phyloP scores from a whole-genome alignment of 1,139 yeast genomes.

The Pichia sp. region DNA sequence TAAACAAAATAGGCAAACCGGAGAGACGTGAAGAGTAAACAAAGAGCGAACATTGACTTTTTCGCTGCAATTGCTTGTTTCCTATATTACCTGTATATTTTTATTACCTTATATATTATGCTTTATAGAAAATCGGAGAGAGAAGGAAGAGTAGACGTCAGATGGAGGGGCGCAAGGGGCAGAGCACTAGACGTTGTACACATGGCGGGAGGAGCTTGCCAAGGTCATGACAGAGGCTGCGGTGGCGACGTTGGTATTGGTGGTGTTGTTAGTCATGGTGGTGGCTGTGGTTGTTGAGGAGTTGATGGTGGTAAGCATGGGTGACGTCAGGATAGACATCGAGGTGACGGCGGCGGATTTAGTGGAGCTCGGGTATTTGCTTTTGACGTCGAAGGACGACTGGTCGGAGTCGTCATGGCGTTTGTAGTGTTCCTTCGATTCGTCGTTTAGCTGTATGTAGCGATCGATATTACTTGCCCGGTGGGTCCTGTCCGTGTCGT shows the following conservation, averaged over 20 bases:
- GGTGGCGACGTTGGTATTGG: constrained; percentile 29
- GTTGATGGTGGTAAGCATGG: constrained; percentile 11
- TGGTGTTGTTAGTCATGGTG: not conserved
- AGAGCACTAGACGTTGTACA: not conserved
- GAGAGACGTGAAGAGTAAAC: not conserved
- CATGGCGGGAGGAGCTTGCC: constrained; percentile 49
- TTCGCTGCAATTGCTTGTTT: not conserved
- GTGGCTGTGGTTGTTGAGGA: constrained; percentile 21
- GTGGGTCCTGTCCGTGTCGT: constrained; percentile 13
- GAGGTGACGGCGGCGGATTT: constrained; percentile 45
- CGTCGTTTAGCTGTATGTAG: not conserved
- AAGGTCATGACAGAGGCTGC: constrained; percentile 52
- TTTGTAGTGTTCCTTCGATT: not conserved
- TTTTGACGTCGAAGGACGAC: constrained; percentile 4
- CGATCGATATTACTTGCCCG: constrained; percentile 24
- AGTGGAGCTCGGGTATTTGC: constrained; percentile 19
- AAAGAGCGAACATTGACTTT: not conserved
- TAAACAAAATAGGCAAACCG: not conserved
- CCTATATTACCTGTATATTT: not conserved
- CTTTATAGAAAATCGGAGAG: not conserved
- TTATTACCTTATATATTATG: not conserved
- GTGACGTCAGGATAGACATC: constrained; percentile 27
- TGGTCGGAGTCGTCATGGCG: not conserved
- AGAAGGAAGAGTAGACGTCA: not conserved
- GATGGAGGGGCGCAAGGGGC: not conserved